Conservation (phyloP, 768 basidiomycete species). For the Macrolepiota dolichaula region DNA sequence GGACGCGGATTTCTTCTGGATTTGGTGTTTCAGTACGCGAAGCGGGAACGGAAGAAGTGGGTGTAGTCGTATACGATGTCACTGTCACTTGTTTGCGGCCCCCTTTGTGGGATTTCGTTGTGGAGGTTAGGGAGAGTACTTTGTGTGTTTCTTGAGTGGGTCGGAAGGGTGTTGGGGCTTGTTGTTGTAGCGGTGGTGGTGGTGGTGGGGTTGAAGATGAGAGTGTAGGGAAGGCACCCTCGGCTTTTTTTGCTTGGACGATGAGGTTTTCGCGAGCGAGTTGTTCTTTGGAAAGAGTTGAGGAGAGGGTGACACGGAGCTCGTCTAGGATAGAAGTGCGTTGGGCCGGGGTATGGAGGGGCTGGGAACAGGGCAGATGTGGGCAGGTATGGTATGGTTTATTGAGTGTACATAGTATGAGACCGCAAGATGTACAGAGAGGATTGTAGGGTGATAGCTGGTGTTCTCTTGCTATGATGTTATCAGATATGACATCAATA, state of each 20-base stretch:
- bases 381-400: conserved; percentile 38
- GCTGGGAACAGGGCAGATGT: conserved; percentile 50
- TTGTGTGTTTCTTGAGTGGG: conserved; percentile 42
- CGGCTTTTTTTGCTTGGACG: conserved; percentile 45
- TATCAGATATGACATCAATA: not conserved
- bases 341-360: conserved; percentile 31
- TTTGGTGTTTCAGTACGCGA: conserved; percentile 15
- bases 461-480: conserved; percentile 49
- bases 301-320: conserved; percentile 41
- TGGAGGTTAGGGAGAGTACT: conserved; percentile 51
- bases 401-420: conserved; percentile 61
- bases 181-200: too few relatives aligned
- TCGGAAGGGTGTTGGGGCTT: not conserved
- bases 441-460: conserved; percentile 52
- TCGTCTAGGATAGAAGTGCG: conserved; percentile 35
- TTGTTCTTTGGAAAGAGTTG: conserved; percentile 44
- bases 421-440: conserved; percentile 55
- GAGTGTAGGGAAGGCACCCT: conserved; percentile 63
- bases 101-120: conserved; percentile 39
- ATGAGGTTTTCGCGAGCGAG: conserved; percentile 41
- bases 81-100: conserved; percentile 32
- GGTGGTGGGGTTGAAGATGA: conserved; percentile 3
- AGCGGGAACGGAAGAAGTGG: conserved; percentile 31
- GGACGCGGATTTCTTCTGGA: conserved; percentile 31
- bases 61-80: conserved; percentile 46